Conservation (phyloP, 2,329 filamentous ascomycete species). For the Piedraia hortae region DNA sequence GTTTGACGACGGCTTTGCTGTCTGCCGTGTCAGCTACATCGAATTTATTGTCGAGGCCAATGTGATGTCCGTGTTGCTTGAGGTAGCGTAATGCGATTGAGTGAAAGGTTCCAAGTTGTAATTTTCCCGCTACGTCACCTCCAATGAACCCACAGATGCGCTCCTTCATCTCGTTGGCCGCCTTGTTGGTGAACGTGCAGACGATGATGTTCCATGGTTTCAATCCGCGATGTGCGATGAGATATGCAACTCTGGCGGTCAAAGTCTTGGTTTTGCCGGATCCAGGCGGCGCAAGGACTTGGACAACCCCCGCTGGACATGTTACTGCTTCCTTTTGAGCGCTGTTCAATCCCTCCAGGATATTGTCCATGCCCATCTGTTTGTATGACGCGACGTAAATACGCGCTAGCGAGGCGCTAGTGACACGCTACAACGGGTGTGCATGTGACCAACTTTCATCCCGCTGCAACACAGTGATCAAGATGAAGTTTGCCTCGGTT, state of each 20-base stretch:
- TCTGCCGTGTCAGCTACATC: conserved; percentile 73
- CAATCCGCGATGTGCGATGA: conserved; percentile 43
- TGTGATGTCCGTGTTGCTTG: conserved; percentile 53
- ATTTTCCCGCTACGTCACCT: conserved; percentile 40
- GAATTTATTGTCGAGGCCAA: conserved; percentile 61
- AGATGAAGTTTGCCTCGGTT: conserved; percentile 13
- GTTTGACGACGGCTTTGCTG: conserved; percentile 42
- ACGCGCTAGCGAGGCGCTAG: too few species aligned
- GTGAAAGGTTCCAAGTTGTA: conserved; percentile 84
- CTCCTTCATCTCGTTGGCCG: conserved; percentile 77
- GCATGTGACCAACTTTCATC: too few species aligned
- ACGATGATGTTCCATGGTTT: conserved; percentile 74
- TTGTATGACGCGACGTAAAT: too few species aligned
- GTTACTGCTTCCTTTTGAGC: conserved; percentile 38
- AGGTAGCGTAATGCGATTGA: conserved; percentile 73
- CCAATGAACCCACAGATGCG: conserved; percentile 63
- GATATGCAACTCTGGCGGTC: conserved; percentile 72
- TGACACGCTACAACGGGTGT: too few species aligned
- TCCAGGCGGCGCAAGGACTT: conserved; percentile 35
- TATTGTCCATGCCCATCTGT: too few species aligned
- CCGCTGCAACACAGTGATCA: too few species aligned
- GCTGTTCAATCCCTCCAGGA: conserved; percentile 34
- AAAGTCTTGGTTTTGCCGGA: conserved; percentile 88
- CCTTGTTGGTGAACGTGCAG: conserved; percentile 92
- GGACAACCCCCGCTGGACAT: conserved; percentile 29